phyloP scores from a whole-genome alignment of 495 filamentous ascomycete species.

The Cryomyces antarcticus region DNA sequence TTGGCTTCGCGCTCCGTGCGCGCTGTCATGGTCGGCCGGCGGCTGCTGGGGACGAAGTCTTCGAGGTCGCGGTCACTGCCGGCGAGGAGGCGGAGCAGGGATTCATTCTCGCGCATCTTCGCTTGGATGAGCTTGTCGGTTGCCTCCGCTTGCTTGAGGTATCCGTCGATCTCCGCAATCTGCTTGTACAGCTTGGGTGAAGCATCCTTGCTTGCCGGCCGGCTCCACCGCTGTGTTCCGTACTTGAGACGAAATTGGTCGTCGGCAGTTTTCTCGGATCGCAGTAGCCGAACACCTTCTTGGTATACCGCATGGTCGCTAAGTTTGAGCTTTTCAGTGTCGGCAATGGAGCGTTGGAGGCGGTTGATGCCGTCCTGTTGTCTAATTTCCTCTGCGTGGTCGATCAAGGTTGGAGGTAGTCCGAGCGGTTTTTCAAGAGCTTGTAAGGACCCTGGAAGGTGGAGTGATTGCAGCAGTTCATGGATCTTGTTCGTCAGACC shows the following conservation, averaged over 20 bases:
- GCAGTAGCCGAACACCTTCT: constrained; percentile 59
- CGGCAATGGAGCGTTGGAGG: constrained; percentile 55
- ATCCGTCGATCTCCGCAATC: constrained; percentile 61
- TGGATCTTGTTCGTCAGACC: constrained; percentile 59
- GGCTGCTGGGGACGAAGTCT: constrained; percentile 73
- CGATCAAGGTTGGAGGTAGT: constrained; percentile 60
- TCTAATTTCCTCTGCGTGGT: constrained; percentile 88
- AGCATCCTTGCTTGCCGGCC: constrained; percentile 45
- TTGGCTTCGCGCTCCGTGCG: constrained; percentile 59
- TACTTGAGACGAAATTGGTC: constrained; percentile 51
- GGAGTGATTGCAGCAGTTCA: constrained; percentile 62
- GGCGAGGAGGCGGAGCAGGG: constrained; percentile 49
- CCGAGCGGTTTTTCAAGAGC: constrained; percentile 89
- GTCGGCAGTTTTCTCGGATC: constrained; percentile 69
- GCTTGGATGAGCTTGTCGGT: constrained; percentile 64
- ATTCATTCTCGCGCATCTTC: constrained; percentile 59
- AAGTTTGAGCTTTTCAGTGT: constrained; percentile 66
- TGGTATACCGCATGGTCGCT: constrained; percentile 56
- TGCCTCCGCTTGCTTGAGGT: constrained; percentile 64
- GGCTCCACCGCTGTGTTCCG: constrained; percentile 71
- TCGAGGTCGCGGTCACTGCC: constrained; percentile 62
- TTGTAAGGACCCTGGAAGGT: constrained; percentile 82
- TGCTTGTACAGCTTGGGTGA: constrained; percentile 58
- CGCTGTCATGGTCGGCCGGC: constrained; percentile 55
- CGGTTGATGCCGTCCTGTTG: constrained; percentile 70